These are phyloP conservation scores for Solanum pennellii DNA, from an alignment of 257 asterid species.

Conservation along the genomic window DNA sequence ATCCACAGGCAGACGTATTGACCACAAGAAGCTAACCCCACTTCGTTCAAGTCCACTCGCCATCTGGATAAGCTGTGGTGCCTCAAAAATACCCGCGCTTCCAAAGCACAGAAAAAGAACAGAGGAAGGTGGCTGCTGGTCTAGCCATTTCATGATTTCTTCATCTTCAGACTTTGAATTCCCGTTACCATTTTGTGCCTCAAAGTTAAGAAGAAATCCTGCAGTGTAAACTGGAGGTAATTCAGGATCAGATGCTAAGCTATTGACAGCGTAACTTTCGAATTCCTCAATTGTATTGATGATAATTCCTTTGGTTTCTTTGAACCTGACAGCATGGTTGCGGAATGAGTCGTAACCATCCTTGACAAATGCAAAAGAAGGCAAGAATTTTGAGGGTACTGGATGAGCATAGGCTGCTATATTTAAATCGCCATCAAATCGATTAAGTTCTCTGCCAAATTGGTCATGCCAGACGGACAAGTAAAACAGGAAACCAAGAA, in stretches of 20 bases:
- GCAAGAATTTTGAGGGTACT: not conserved
- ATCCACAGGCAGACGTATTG: too few species aligned
- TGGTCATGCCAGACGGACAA: not conserved
- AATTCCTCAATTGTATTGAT: constrained; percentile 6
- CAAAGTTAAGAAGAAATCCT: not conserved
- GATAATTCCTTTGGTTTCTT: constrained; percentile 5
- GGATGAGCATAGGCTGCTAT: not conserved
- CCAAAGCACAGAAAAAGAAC: constrained; percentile 2
- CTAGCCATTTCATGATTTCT: not conserved
- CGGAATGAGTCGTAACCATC: not conserved
- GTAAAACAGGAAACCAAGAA: constrained; percentile 4
- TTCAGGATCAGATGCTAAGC: not conserved
- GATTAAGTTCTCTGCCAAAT: not conserved
- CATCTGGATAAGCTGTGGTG: not conserved
- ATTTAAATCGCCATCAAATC: not conserved
- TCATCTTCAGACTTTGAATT: not conserved
- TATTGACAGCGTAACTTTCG: not conserved
- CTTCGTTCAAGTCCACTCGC: too few species aligned
- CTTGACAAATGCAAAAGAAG: not conserved
- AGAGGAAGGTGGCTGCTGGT: not conserved
- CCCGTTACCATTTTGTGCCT: not conserved
- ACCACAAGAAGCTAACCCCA: too few species aligned
- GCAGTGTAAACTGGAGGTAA: constrained; percentile 1
- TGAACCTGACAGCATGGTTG: not conserved
- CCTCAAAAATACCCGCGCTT: not conserved